A percentile compares a stretch with the other conserved stretches of the same genome.
Evolutionary conservation across 345 rosid species (phyloP).

Genomic region (Citrus inodora): DNA sequence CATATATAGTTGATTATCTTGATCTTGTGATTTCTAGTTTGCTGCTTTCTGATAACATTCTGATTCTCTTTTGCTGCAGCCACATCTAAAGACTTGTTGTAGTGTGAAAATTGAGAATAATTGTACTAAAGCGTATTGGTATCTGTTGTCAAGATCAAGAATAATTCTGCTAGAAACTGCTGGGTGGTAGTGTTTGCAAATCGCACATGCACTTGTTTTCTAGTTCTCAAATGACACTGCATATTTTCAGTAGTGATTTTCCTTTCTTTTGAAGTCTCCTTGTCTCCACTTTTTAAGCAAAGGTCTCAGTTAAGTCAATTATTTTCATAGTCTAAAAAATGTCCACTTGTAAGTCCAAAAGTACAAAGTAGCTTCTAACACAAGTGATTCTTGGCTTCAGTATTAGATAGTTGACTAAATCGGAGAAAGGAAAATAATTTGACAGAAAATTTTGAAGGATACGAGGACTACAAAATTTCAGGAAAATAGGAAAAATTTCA

Average conservation of each 20-base stretch:
- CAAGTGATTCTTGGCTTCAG: neutral
- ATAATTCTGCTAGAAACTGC: neutral
- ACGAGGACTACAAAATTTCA: too few species aligned
- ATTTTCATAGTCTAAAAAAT: neutral
- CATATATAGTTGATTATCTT: neutral
- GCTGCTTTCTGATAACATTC: neutral
- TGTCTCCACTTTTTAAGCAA: neutral
- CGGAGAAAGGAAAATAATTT: too few species aligned
- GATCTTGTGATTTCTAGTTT: neutral
- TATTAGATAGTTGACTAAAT: neutral
- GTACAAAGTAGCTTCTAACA: neutral
- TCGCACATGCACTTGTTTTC: slow-evolving; percentile 10
- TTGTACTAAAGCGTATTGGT: too few species aligned
- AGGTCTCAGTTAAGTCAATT: neutral
- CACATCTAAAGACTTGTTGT: neutral
- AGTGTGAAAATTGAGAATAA: neutral
- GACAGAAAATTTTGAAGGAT: too few species aligned
- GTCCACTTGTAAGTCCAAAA: neutral
- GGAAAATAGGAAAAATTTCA: too few species aligned
- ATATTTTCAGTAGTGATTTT: neutral
- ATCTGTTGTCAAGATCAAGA: neutral
- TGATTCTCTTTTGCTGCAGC: neutral
- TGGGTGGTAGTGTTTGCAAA: neutral
- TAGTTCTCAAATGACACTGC: neutral
- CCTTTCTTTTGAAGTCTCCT: neutral